Evolutionary conservation across 441 rosid species (phyloP).

Genomic region (California macrophylla): DNA sequence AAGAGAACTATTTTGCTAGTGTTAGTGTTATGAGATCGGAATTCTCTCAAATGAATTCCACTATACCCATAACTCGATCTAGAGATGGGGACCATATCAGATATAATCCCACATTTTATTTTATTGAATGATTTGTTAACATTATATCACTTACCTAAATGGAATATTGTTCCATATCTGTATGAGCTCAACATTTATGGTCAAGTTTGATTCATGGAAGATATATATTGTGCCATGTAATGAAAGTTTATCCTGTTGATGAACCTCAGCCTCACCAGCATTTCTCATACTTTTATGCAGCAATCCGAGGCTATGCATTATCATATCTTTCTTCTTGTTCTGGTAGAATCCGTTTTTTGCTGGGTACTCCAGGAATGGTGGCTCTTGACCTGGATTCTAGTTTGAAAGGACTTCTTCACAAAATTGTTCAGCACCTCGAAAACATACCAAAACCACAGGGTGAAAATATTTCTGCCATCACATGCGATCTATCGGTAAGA

Average conservation of each 20-base stretch:
- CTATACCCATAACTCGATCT: no score
- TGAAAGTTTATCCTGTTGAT: slow-evolving; percentile 14
- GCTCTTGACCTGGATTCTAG: slow-evolving; percentile 92
- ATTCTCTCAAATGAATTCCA: no score
- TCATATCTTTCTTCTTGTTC: slow-evolving; percentile 98
- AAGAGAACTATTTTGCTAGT: no score
- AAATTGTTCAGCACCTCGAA: slow-evolving; percentile 80
- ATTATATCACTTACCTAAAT: not conserved
- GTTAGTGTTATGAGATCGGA: no score
- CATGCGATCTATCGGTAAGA: slow-evolving; percentile 92
- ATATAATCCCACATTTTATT: not conserved
- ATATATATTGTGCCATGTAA: slow-evolving; percentile 10
- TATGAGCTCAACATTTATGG: not conserved
- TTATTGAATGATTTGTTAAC: not conserved
- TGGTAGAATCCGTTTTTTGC: slow-evolving; percentile 85
- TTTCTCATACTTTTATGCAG: slow-evolving; percentile 47
- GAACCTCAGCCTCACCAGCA: slow-evolving; percentile 13
- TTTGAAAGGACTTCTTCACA: slow-evolving; percentile 81
- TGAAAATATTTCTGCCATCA: slow-evolving; percentile 79
- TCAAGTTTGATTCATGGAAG: not conserved
- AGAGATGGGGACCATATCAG: no score
- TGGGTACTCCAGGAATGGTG: slow-evolving; percentile 96
- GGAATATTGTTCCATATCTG: not conserved
- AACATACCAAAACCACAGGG: slow-evolving; percentile 85
- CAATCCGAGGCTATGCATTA: slow-evolving; percentile 93